A percentile compares a stretch with the other conserved stretches of the same genome.
Evolutionary conservation across 345 rosid species (phyloP).

Genomic region (Melastoma malabathricum): DNA sequence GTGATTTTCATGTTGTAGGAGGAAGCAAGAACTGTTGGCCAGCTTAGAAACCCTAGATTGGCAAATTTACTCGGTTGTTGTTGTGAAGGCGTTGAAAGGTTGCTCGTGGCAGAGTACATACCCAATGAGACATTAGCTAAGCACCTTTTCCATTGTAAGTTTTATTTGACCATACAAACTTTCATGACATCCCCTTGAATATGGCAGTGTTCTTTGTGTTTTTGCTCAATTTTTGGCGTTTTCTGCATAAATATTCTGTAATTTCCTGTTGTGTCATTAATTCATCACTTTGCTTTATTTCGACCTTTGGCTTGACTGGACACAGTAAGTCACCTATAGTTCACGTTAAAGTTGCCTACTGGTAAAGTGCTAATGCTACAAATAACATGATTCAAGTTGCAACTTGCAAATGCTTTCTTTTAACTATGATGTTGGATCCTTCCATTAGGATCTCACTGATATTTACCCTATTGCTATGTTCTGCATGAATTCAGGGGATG

Average conservation of each 20-base stretch:
- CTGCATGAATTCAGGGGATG: slow-evolving; percentile 46
- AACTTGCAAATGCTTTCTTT: too few relatives aligned
- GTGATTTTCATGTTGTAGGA: slow-evolving; percentile 24
- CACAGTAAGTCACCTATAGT: too few relatives aligned
- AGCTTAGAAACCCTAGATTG: slow-evolving; percentile 58
- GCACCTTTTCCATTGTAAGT: slow-evolving; percentile 81
- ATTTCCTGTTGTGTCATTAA: too few relatives aligned
- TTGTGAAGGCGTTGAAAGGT: slow-evolving; percentile 73
- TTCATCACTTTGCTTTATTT: too few relatives aligned
- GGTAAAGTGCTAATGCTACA: too few relatives aligned
- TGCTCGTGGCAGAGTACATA: slow-evolving; percentile 82
- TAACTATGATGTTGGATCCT: too few relatives aligned
- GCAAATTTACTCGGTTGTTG: slow-evolving; percentile 87
- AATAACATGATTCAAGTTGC: too few relatives aligned
- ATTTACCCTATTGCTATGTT: too few relatives aligned
- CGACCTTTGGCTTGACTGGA: too few relatives aligned
- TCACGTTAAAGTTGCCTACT: too few relatives aligned
- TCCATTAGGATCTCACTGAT: too few relatives aligned
- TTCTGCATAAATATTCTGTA: background rate
- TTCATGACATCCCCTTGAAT: background rate
- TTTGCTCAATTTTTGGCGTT: background rate
- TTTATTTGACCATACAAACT: slow-evolving; percentile 1
- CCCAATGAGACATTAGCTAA: slow-evolving; percentile 88
- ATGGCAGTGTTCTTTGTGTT: background rate
- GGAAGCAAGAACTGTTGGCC: slow-evolving; percentile 89